A percentile compares a stretch with the other conserved stretches of the same genome.
Evolutionary conservation across 2,329 filamentous ascomycete genomes (phyloP).

Genomic region (Plenodomus lindquistii): DNA sequence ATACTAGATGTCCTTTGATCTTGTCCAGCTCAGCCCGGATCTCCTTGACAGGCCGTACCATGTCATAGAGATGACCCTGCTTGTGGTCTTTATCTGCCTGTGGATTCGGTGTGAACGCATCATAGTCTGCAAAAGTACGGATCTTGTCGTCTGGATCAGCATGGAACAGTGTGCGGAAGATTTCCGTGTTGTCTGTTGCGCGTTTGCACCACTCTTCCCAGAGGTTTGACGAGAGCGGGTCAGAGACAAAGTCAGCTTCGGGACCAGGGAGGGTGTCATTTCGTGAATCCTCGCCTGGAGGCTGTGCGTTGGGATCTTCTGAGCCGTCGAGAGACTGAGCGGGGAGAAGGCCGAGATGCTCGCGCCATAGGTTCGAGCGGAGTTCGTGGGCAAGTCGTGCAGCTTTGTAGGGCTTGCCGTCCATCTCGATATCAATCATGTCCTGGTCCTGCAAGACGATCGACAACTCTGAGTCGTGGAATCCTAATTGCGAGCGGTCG

Average conservation of each 20-base stretch:
- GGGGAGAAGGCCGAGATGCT: conserved; percentile 82
- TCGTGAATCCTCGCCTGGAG: conserved; percentile 66
- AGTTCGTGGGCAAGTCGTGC: conserved; percentile 82
- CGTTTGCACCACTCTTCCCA: conserved; percentile 69
- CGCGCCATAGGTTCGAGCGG: conserved; percentile 82
- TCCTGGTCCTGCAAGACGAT: conserved; percentile 87
- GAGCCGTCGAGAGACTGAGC: conserved; percentile 69
- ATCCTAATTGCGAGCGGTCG: conserved; percentile 83
- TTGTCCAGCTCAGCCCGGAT: conserved; percentile 75
- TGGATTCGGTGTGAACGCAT: conserved; percentile 64
- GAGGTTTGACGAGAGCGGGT: conserved; percentile 62
- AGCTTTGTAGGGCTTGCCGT: conserved; percentile 74
- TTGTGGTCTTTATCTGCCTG: conserved; percentile 66
- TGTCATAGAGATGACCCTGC: conserved; percentile 84
- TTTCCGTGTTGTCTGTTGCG: conserved; percentile 71
- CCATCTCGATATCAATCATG: conserved; percentile 72
- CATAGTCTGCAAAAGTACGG: conserved; percentile 88
- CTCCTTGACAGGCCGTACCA: conserved; percentile 65
- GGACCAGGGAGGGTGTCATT: conserved; percentile 78
- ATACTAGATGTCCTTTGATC: conserved; percentile 87
- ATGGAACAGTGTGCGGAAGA: conserved; percentile 81
- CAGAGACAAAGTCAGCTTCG: conserved; percentile 62
- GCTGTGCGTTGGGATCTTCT: conserved; percentile 75
- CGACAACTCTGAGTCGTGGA: conserved; percentile 88
- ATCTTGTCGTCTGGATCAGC: conserved; percentile 89